Conservation (phyloP, 768 basidiomycete species). For the Tulasnella sp. region DNA sequence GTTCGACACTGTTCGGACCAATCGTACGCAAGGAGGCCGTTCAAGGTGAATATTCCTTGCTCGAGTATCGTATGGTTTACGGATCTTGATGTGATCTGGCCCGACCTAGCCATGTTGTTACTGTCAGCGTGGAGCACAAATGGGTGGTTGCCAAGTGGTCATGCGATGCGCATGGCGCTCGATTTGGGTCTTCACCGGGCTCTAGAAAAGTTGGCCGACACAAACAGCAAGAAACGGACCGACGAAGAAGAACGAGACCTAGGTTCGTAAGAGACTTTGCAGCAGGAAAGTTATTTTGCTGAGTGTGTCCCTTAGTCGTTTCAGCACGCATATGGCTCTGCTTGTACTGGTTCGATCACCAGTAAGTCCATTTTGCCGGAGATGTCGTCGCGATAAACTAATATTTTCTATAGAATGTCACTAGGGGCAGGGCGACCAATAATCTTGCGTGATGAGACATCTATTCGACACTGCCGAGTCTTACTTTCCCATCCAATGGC, state of each 20-base stretch:
- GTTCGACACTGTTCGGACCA: constrained; percentile 86
- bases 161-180: constrained; percentile 91
- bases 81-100: not conserved
- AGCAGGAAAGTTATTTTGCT: not conserved
- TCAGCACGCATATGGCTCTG: constrained; percentile 91
- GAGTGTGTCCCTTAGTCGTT: constrained; percentile 43
- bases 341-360: constrained; percentile 93
- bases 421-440: constrained; percentile 85
- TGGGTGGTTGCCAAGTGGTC: constrained; percentile 89
- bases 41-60: constrained; percentile 43
- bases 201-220: constrained; percentile 78
- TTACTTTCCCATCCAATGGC: constrained; percentile 76
- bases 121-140: constrained; percentile 90
- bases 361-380: constrained; percentile 36
- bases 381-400: constrained; percentile 12
- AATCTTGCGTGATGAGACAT: constrained; percentile 77
- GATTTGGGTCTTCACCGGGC: constrained; percentile 90
- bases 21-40: constrained; percentile 91
- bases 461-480: constrained; percentile 71
- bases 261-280: constrained; percentile 34
- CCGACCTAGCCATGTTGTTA: constrained; percentile 72
- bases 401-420: constrained; percentile 51
- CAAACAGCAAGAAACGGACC: constrained; percentile 35
- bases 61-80: not conserved
- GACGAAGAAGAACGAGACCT: constrained; percentile 78